These are phyloP conservation scores for Candida gorgasii DNA, from an alignment of 805 yeast genomes.

Conservation along the genomic window DNA sequence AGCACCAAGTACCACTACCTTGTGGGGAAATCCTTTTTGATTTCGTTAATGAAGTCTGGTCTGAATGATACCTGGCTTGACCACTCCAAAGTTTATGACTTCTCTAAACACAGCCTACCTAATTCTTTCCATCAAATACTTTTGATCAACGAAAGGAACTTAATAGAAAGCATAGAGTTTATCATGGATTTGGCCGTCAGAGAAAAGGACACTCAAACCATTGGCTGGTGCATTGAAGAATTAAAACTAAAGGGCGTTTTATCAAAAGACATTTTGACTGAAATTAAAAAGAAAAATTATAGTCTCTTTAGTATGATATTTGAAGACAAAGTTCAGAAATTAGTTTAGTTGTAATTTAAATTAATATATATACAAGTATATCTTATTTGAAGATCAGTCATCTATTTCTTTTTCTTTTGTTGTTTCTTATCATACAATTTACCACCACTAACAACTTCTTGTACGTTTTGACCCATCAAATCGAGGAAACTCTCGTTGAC, in stretches of 20 bases:
- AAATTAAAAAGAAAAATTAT: background rate
- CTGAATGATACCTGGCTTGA: background rate
- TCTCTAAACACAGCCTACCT: slow-evolving; percentile 5
- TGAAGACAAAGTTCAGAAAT: background rate
- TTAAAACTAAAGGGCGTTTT: slow-evolving; percentile 28
- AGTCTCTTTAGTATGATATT: background rate
- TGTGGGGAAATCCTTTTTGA: background rate
- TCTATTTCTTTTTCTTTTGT: slow-evolving; percentile 35
- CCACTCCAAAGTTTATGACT: slow-evolving; percentile 2
- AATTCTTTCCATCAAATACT: slow-evolving; percentile 5
- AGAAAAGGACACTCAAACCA: slow-evolving; percentile 22
- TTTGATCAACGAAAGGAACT: slow-evolving; percentile 13
- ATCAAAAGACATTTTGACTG: slow-evolving; percentile 16
- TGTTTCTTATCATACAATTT: slow-evolving; percentile 49
- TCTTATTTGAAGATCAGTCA: background rate
- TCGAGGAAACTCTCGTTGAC: slow-evolving; percentile 53
- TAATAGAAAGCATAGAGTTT: slow-evolving; percentile 21
- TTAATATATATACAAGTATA: slow-evolving; percentile 7
- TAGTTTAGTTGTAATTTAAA: background rate
- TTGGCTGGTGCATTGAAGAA: slow-evolving; percentile 34
- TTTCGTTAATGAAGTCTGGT: background rate
- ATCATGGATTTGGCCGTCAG: slow-evolving; percentile 25
- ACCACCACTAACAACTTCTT: slow-evolving; percentile 59
- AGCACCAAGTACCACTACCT: slow-evolving; percentile 4
- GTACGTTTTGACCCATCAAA: slow-evolving; percentile 57